These are phyloP conservation scores for Clathrospora elynae DNA, from an alignment of 2,329 filamentous ascomycete species.

Conservation along the genomic window DNA sequence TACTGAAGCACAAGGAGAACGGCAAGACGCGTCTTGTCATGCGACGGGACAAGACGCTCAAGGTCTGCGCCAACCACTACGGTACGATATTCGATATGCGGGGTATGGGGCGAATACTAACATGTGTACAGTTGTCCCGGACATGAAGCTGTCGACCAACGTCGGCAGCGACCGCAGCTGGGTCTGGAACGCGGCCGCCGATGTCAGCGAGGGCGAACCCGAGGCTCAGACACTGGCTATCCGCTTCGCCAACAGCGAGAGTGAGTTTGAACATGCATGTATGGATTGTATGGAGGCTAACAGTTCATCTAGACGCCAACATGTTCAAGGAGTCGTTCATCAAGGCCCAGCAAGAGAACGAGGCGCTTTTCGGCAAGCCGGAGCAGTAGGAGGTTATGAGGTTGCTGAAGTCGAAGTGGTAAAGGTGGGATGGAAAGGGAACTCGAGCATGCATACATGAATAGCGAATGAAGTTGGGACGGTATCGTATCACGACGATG, in stretches of 20 bases:
- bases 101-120: slow-evolving; percentile 25
- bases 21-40: slow-evolving; percentile 97
- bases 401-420: background rate
- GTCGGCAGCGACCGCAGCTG: slow-evolving; percentile 97
- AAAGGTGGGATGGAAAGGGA: slow-evolving; percentile 8
- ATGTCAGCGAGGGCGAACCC: slow-evolving; percentile 97
- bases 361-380: slow-evolving; percentile 71
- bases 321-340: slow-evolving; percentile 97
- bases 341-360: slow-evolving; percentile 96
- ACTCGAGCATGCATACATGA: slow-evolving; percentile 34
- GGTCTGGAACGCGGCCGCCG: slow-evolving; percentile 98
- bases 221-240: slow-evolving; percentile 96
- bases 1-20: slow-evolving; percentile 99
- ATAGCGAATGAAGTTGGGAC: slow-evolving; percentile 36
- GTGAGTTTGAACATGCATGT: slow-evolving; percentile 62
- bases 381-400: slow-evolving; percentile 50
- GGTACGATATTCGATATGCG: slow-evolving; percentile 62
- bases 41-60: slow-evolving; percentile 99
- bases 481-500: slow-evolving; percentile 36
- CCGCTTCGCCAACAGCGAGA: slow-evolving; percentile 96
- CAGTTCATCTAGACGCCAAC: slow-evolving; percentile 74
- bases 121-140: slow-evolving; percentile 74
- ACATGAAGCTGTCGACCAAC: slow-evolving; percentile 99
- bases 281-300: slow-evolving; percentile 34
- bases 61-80: slow-evolving; percentile 99